A percentile compares a stretch with the other conserved stretches of the same genome.
Evolutionary conservation across 176 grass and related monocot genomes (phyloP).

Genomic region (Carex parvula): DNA sequence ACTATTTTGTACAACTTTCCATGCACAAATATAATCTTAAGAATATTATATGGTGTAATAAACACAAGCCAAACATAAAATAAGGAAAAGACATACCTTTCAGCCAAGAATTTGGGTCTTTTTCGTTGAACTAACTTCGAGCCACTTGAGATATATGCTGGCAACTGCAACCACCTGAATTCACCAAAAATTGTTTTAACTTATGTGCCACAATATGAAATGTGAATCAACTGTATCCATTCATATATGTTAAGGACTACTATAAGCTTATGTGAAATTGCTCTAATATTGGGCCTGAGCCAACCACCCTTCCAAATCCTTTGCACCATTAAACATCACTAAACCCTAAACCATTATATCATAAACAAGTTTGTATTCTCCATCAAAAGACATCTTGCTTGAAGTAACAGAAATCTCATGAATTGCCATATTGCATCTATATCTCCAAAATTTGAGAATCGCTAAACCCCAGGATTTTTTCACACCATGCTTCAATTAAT

Average conservation of each 20-base stretch:
- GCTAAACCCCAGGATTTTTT: not conserved
- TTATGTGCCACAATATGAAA: too few relatives aligned
- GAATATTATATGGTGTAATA: conserved; percentile 8
- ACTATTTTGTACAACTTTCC: not conserved
- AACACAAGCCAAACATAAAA: not conserved
- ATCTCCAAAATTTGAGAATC: not conserved
- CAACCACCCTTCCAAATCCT: too few relatives aligned
- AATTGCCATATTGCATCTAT: not conserved
- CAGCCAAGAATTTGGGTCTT: conserved; percentile 21
- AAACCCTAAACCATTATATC: too few relatives aligned
- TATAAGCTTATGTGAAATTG: not conserved
- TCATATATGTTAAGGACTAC: not conserved
- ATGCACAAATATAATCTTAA: not conserved
- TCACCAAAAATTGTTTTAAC: not conserved
- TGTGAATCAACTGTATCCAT: too few relatives aligned
- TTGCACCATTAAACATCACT: too few relatives aligned
- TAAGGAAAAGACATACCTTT: conserved; percentile 16
- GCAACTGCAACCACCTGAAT: conserved; percentile 29
- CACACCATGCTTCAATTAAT: not conserved
- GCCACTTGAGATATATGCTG: not conserved
- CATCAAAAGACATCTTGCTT: too few relatives aligned
- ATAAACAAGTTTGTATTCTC: too few relatives aligned
- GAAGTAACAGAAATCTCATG: not conserved
- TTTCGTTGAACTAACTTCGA: conserved; percentile 5
- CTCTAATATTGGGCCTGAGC: too few relatives aligned